Percentiles rank a stretch among this genome's conserved stretches.
Conservation (phyloP, 2,329 filamentous ascomycete genomes). For the Colletotrichum incanum region DNA sequence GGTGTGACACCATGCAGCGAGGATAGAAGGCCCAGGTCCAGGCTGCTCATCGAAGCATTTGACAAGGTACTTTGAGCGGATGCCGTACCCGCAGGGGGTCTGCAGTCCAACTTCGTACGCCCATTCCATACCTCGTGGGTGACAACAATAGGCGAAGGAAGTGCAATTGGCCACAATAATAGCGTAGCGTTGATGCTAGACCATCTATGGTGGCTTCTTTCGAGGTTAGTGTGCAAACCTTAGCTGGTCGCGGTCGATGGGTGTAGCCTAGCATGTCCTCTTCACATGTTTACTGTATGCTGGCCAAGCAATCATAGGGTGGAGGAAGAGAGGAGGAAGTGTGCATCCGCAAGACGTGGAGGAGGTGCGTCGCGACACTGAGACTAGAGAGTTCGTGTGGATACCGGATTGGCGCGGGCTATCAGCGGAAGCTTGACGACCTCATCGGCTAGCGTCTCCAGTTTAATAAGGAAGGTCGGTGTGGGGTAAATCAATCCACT, state of each 20-base stretch:
- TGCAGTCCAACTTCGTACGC: background rate
- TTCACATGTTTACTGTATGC: background rate
- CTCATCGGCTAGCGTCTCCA: background rate
- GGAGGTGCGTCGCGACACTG: background rate
- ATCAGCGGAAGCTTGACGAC: slow-evolving; percentile 6
- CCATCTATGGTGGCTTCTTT: background rate
- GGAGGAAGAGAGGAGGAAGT: background rate
- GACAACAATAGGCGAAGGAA: background rate
- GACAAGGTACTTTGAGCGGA: background rate
- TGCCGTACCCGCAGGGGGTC: background rate
- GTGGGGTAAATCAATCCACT: slow-evolving; percentile 3
- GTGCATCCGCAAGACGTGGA: background rate
- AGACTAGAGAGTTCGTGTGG: background rate
- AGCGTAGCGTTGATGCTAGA: background rate
- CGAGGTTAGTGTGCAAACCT: background rate
- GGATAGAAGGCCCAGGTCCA: background rate
- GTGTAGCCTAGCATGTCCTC: background rate
- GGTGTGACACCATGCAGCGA: background rate
- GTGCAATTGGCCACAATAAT: background rate
- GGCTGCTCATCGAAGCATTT: background rate
- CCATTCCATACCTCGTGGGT: background rate
- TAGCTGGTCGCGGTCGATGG: too few relatives aligned
- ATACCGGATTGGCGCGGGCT: background rate
- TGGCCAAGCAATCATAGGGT: background rate
- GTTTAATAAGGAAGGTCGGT: background rate